A percentile compares a stretch with the other conserved stretches of the same genome.
Conservation (phyloP, 73 alveolate genomes). For the Chromera velia region DNA sequence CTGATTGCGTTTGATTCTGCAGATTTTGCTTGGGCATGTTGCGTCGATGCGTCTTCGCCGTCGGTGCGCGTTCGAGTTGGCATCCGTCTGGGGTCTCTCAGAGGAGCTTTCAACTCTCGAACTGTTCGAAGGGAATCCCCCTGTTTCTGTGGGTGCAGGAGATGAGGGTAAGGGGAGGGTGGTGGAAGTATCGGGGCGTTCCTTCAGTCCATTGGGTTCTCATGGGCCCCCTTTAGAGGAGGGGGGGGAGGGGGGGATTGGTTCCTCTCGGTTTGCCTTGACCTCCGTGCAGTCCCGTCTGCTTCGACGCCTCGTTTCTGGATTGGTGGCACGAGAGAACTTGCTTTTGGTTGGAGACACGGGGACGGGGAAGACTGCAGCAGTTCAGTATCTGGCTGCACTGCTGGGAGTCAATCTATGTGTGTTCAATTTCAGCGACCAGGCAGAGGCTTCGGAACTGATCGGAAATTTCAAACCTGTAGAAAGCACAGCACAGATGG, state of each 20-base stretch:
- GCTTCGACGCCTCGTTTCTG: conserved; percentile 31
- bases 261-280: conserved; percentile 34
- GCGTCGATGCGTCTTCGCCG: no score
- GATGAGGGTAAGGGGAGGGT: conserved; percentile 11
- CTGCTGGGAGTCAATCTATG: conserved; percentile 53
- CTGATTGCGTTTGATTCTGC: no score
- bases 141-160: background rate
- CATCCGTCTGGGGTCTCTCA: no score
- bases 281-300: conserved; percentile 40
- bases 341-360: conserved; percentile 67
- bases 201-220: background rate
- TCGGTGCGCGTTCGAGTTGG: no score
- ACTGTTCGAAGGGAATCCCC: no score
- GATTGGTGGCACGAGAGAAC: conserved; percentile 53
- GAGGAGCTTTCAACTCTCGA: no score
- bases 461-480: conserved; percentile 34
- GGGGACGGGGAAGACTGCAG: conserved; percentile 67
- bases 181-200: background rate
- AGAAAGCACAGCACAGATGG: background rate
- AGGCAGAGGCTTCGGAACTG: conserved; percentile 62
- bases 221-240: conserved; percentile 1
- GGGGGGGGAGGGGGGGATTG: no score
- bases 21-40: no score
- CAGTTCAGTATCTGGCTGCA: conserved; percentile 59
- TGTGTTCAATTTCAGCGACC: conserved; percentile 65